Conservation (phyloP, 441 rosid genomes). For the Isatis lusitanica region DNA sequence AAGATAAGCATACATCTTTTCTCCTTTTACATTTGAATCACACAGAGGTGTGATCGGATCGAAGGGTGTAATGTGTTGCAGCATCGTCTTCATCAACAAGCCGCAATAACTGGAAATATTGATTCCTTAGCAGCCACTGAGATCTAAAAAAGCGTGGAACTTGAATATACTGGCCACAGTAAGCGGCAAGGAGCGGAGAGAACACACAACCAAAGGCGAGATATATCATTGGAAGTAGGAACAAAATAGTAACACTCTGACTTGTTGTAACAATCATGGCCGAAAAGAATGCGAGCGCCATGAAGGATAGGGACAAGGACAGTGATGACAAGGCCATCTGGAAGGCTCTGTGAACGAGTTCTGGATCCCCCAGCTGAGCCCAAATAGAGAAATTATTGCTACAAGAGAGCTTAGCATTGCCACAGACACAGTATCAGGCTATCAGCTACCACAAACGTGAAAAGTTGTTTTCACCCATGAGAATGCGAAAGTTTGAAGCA, state of each 20-base stretch:
- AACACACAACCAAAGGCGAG: fast-evolving
- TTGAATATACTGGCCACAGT: not conserved
- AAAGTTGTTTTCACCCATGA: not conserved
- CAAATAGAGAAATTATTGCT: constrained; percentile 1
- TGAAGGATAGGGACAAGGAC: not conserved
- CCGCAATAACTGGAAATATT: not conserved
- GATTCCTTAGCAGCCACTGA: not conserved
- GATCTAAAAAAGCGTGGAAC: not conserved
- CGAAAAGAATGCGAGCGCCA: not conserved
- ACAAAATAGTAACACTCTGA: not conserved
- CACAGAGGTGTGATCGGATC: not conserved
- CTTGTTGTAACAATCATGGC: not conserved
- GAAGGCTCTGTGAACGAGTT: not conserved
- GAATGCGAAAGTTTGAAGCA: not conserved
- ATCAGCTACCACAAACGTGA: not conserved
- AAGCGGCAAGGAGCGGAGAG: not conserved
- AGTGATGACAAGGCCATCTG: not conserved
- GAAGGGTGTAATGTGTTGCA: not conserved
- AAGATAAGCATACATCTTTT: not conserved
- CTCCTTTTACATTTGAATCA: not conserved
- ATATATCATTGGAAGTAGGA: not conserved
- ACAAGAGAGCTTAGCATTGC: not conserved
- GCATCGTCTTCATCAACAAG: not conserved
- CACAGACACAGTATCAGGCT: no score
- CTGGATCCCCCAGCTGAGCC: constrained; percentile 15